Base-by-base conservation (phyloP, 2,329 filamentous ascomycete genomes). In the Fusarium concolor region DNA sequence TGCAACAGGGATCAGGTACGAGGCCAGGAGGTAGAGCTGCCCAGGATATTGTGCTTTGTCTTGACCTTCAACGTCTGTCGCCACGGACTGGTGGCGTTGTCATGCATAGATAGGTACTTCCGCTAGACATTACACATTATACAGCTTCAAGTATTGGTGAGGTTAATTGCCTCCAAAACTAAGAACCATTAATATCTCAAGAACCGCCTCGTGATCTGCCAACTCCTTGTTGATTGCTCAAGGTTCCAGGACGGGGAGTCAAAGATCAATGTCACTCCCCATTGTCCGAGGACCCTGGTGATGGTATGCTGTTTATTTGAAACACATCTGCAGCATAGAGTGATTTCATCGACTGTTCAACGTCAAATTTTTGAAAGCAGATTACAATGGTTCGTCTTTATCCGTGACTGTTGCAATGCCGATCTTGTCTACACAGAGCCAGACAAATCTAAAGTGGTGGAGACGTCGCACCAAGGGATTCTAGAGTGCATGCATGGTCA, bases 401-500 rank as follows among this genome's bases (percentile, higher is more conserved):
- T 33, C 31, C 31, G 24, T n/a, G 37, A 28, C 29, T 41, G 26
- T 37, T 45, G 11, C 6, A 53, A 26, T 17, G 46, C 46, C 37
- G 46, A 53, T 56, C 54, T 20, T 51, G 26, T 29, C 41, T 41
- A 9, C 22, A 31, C 39, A 37, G 37, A 54, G 43, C 37, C 35
- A 42, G 24, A 42, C 59, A 50, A 62, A 47, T 56, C 28, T 39
- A n/a, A 38, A 14, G 15, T 35, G 33, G 50, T 42, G 39, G 39
- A n/a, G 43, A 29, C 29, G 18, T 41, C 43, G 50, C 35, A 18
- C 29, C n/a, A 38, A 46, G 54, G 56, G 35, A 62, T 56, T 38
- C 56, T 37, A 53, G 55, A 63, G 57, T 65, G 61, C 53, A 65
- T 61, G 61, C 54, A 65, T 65, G 22, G 17, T 59, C 54, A 60